A percentile compares a stretch with the other conserved stretches of the same genome.
These are phyloP conservation scores for Kernera saxatilis DNA, from an alignment of 345 rosid species.

Conservation along the genomic window DNA sequence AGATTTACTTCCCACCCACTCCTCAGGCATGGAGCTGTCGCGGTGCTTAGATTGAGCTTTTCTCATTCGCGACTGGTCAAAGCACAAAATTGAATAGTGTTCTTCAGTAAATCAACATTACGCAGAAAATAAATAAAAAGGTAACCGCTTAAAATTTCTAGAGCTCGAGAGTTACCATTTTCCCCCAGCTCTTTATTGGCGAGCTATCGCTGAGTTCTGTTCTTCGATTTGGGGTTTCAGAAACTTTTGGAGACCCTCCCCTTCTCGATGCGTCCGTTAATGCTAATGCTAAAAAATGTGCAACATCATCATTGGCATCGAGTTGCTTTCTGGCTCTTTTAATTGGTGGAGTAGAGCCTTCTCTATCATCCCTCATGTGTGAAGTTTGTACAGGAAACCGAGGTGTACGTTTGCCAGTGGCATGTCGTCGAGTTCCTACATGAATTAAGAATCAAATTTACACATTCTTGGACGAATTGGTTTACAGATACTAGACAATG, in stretches of 20 bases:
- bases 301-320: constrained; percentile 55
- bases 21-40: constrained; percentile 37
- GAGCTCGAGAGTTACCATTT: constrained; percentile 45
- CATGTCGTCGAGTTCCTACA: constrained; percentile 69
- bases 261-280: constrained; percentile 61
- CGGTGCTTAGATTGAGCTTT: constrained; percentile 37
- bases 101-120: neutral
- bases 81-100: neutral
- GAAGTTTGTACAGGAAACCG: constrained; percentile 71
- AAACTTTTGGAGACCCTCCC: constrained; percentile 63
- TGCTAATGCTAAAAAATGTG: constrained; percentile 64
- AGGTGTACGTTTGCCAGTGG: constrained; percentile 94
- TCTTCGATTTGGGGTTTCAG: constrained; percentile 40
- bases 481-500: constrained; percentile 2
- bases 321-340: constrained; percentile 48
- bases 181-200: constrained; percentile 57
- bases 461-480: neutral
- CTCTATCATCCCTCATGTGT: constrained; percentile 44
- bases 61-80: constrained; percentile 41
- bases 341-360: constrained; percentile 37
- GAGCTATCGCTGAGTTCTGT: constrained; percentile 42
- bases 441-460: constrained; percentile 21
- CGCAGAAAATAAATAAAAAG: neutral
- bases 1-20: constrained; percentile 40
- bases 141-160: neutral